Base-by-base conservation (phyloP, 257 asterid genomes). In the Leptodermis oblonga region DNA sequence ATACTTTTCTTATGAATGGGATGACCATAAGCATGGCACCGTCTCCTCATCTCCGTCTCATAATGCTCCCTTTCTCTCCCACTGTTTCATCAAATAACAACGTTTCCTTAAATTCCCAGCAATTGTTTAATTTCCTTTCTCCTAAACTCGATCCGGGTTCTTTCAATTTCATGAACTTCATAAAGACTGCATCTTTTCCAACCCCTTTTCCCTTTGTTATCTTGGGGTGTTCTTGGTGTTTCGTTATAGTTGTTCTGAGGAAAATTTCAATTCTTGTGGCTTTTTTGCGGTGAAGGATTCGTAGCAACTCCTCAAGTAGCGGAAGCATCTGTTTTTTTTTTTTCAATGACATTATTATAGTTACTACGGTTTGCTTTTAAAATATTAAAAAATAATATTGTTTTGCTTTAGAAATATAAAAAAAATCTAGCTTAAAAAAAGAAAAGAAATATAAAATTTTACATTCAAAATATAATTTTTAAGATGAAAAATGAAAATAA, bases 241-340 rank as follows among this genome's bases (percentile, higher is more conserved):
- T 28, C 13, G 14, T 42, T 65, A 17, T 5, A 18, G 26, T 45
- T 37, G 0, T 33, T n/a, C 22, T 20, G 25, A 18, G 55, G 53
- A 22, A 15, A 4, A 1, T 17, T 18, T 49, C n/a, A 49, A 28
- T 52, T 63, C 28, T 66, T 63, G 46, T 33, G 31, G 46, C 43
- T 48, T 52, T 58, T 71, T 63, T 64, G n/a, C n/a, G n/a, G n/a
- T n/a, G n/a, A n/a, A n/a, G n/a, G n/a, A n/a, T n/a, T n/a, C n/a
- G 68, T 55, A 28, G 49, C 22, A 28, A 58, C 31, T 55, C 81
- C 81, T 63, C n/a, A 62, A 72, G 68, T 54, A 67, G 52, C 81
- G 78, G 81, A 52, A 52, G n/a, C n/a, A n/a, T n/a, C n/a, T n/a
- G n/a, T n/a, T n/a, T n/a, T n/a, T n/a, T n/a, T n/a, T n/a, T n/a